Percentiles rank a stretch among this genome's conserved stretches.
phyloP scores from a whole-genome alignment of 2,329 filamentous ascomycete species.

The Cryphonectria radicalis region DNA sequence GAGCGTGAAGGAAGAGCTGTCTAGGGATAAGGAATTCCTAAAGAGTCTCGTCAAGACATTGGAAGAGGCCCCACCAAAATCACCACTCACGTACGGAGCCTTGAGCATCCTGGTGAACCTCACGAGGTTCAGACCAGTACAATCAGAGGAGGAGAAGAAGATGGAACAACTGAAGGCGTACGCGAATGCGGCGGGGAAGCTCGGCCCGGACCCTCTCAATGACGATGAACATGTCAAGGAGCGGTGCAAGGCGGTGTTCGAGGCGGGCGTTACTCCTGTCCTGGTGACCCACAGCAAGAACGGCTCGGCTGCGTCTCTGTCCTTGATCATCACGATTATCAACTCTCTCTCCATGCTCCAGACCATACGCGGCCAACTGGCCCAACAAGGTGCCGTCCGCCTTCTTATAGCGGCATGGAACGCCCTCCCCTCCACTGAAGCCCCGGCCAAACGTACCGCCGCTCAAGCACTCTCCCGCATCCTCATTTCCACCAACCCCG shows the following conservation, averaged over 20 bases:
- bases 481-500: conserved; percentile 83
- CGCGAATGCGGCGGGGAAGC: conserved; percentile 78
- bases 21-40: conserved; percentile 70
- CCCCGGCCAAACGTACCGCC: conserved; percentile 58
- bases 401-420: conserved; percentile 75
- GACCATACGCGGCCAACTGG: conserved; percentile 75
- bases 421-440: conserved; percentile 59
- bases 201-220: conserved; percentile 69
- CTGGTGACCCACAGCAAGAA: conserved; percentile 77
- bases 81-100: conserved; percentile 79
- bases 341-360: conserved; percentile 76
- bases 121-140: conserved; percentile 75
- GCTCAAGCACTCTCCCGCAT: conserved; percentile 84
- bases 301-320: conserved; percentile 70
- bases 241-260: conserved; percentile 78
- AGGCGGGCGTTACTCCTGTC: conserved; percentile 76
- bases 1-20: conserved; percentile 80
- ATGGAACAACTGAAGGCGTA: conserved; percentile 93
- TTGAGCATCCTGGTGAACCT: conserved; percentile 86
- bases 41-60: conserved; percentile 70
- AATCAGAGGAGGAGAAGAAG: conserved; percentile 90
- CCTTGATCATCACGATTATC: conserved; percentile 76
- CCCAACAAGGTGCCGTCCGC: conserved; percentile 92
- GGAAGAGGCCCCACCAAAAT: conserved; percentile 61
- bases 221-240: conserved; percentile 75